These are phyloP conservation scores for Coniosporium apollinis DNA, from an alignment of 495 filamentous ascomycete genomes.

Conservation along the genomic window DNA sequence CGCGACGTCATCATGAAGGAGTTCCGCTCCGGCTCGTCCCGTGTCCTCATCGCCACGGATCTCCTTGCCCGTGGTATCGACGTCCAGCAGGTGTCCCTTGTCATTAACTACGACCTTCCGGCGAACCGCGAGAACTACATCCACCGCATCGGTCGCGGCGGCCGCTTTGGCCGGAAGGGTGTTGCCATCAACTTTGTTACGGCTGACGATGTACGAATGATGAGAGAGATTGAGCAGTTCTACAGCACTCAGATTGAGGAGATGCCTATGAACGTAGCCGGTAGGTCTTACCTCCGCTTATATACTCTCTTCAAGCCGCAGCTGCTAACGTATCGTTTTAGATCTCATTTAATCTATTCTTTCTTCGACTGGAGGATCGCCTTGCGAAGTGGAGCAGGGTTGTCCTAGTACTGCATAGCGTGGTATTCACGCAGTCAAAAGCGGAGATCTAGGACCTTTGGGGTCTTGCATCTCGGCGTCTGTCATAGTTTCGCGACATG, in stretches of 20 bases:
- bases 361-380: background rate
- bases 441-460: background rate
- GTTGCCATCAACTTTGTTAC: conserved; percentile 99
- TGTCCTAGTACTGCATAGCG: background rate
- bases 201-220: conserved; percentile 96
- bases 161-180: conserved; percentile 98
- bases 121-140: conserved; percentile 99
- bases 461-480: conserved; percentile 12
- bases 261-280: conserved; percentile 77
- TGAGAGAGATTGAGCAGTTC: conserved; percentile 86
- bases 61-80: conserved; percentile 97
- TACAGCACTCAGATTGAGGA: conserved; percentile 72
- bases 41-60: conserved; percentile 95
- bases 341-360: conserved; percentile 18
- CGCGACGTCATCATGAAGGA: conserved; percentile 99
- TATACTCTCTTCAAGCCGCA: background rate
- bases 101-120: conserved; percentile 99
- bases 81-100: conserved; percentile 95
- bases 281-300: conserved; percentile 14
- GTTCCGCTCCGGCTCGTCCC: conserved; percentile 92
- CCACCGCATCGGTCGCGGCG: conserved; percentile 95
- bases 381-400: background rate
- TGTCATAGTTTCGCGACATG: conserved; percentile 6
- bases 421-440: background rate
- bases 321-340: conserved; percentile 5